These are phyloP conservation scores for Skeletonema grethae DNA, from an alignment of 108 stramenopile species.

Conservation along the genomic window DNA sequence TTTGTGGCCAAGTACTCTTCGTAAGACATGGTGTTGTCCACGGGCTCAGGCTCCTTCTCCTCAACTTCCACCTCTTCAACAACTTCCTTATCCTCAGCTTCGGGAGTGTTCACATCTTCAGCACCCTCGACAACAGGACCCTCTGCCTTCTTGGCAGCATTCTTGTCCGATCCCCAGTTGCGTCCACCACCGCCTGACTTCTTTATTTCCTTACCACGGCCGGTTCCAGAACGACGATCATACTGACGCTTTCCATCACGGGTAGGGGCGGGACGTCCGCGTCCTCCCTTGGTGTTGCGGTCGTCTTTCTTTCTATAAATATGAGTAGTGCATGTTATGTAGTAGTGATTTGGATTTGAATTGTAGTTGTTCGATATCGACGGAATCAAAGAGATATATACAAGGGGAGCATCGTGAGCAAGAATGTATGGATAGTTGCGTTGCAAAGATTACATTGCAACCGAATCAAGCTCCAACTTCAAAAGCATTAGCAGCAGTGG, in stretches of 20 bases:
- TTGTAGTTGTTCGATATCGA: neutral
- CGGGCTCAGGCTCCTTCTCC: conserved; percentile 66
- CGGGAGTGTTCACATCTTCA: conserved; percentile 46
- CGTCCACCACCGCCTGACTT: conserved; percentile 89
- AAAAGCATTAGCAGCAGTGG: neutral
- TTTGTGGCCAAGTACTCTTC: conserved; percentile 87
- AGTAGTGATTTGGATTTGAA: neutral
- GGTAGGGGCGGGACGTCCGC: conserved; percentile 57
- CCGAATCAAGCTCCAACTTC: neutral
- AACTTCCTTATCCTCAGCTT: conserved; percentile 33
- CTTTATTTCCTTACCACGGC: conserved; percentile 90
- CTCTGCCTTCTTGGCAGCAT: conserved; percentile 78
- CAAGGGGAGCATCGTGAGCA: neutral
- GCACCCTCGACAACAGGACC: conserved; percentile 57
- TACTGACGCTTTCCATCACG: conserved; percentile 88
- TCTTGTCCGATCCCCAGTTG: conserved; percentile 91
- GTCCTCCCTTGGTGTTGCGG: conserved; percentile 87
- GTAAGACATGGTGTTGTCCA: conserved; percentile 82
- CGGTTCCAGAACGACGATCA: conserved; percentile 90
- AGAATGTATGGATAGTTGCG: neutral
- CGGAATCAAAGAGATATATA: conserved; percentile 5
- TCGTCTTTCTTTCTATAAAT: conserved; percentile 42
- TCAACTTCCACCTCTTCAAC: conserved; percentile 31
- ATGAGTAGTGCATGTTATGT: neutral
- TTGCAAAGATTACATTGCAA: neutral